Conservation (phyloP, 768 basidiomycete genomes). For the Gloeopeniophorella convolvens region DNA sequence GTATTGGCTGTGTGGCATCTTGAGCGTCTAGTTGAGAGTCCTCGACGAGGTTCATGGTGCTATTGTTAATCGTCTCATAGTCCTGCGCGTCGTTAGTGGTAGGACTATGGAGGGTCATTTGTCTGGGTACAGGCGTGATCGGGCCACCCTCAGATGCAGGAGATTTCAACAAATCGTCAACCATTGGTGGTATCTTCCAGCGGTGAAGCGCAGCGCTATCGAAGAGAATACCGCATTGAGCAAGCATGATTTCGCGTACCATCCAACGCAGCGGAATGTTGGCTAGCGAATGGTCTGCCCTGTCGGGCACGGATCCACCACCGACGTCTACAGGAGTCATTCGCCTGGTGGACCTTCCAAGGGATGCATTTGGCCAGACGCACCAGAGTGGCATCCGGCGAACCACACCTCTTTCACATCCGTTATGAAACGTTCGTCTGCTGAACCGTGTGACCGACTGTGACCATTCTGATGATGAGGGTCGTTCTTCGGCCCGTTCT, state of each 20-base stretch:
- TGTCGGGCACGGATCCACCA: not conserved
- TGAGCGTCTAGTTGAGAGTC: not conserved
- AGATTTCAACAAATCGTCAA: not conserved
- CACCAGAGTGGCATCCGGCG: too few relatives aligned
- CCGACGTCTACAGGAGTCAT: conserved; percentile 30
- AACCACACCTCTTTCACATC: too few relatives aligned
- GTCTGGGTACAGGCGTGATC: too few relatives aligned
- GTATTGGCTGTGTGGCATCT: conserved; percentile 40
- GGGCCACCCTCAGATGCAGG: too few relatives aligned
- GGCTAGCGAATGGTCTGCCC: conserved; percentile 34
- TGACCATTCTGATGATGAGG: too few relatives aligned
- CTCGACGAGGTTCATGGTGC: not conserved
- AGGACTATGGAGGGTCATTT: too few relatives aligned
- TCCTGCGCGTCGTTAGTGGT: not conserved
- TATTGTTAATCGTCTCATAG: not conserved
- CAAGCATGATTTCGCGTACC: conserved; percentile 55
- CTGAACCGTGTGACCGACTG: too few relatives aligned
- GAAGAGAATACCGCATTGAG: conserved; percentile 57
- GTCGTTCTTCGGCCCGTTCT: too few relatives aligned
- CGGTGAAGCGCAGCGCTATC: conserved; percentile 39
- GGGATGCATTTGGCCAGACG: too few relatives aligned
- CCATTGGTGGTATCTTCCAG: not conserved
- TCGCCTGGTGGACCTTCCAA: too few relatives aligned
- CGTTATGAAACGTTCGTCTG: too few relatives aligned
- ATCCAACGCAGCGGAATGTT: conserved; percentile 74